Conservation (phyloP, 23 red algal species). For the Gracilaria gracilis region DNA sequence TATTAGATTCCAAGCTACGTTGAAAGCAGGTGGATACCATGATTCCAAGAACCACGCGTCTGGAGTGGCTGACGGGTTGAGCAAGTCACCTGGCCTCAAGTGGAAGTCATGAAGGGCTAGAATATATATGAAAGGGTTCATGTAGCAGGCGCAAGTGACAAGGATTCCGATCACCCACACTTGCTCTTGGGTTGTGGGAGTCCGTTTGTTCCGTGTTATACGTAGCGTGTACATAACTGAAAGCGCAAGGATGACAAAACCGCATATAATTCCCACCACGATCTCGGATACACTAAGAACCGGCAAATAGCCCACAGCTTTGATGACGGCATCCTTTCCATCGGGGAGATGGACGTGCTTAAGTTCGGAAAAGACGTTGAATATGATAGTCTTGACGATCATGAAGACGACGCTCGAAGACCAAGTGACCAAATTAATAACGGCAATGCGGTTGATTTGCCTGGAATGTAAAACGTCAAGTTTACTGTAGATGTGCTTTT, state of each 20-base stretch:
- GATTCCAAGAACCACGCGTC: neutral
- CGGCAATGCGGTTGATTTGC: no score
- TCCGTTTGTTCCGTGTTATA: neutral
- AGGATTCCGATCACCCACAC: conserved; percentile 43
- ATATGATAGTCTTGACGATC: no score
- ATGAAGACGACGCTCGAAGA: no score
- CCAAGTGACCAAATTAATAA: no score
- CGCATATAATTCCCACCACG: neutral
- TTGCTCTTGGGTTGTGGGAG: conserved; percentile 1
- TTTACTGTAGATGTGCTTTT: no score
- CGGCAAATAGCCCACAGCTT: no score
- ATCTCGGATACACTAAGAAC: no score
- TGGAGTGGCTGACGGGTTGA: neutral
- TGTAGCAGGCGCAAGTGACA: neutral
- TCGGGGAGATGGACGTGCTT: no score
- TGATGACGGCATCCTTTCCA: no score
- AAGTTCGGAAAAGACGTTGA: no score
- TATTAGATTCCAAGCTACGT: neutral
- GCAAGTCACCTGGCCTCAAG: neutral
- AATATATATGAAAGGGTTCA: conserved; percentile 42
- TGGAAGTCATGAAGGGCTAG: neutral
- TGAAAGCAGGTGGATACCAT: neutral
- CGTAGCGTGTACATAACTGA: neutral
- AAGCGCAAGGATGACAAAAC: neutral
- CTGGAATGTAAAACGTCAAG: no score